Base-by-base conservation (phyloP, 805 yeast species). In the Myxozyma mucilagina region DNA sequence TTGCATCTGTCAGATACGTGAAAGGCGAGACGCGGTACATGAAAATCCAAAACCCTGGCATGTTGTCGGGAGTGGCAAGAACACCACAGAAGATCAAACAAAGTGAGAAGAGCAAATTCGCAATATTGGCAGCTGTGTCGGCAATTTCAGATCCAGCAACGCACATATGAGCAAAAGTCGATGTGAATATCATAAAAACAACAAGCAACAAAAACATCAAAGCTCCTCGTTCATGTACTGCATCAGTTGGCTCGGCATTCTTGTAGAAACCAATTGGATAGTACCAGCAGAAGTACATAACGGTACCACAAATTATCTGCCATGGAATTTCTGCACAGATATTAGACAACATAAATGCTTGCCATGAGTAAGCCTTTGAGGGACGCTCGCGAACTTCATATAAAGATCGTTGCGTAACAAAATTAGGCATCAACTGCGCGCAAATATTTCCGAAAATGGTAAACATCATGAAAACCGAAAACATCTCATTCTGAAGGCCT, bases 31-130 rank as follows among this genome's bases (percentile, higher is more conserved):
- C 80, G 67, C 87, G 81, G 82, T 87, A 86, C 91, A 89, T 87
- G 72, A 87, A 89, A 47, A 82, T 84, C 96, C 96, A 89, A 77
- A 89, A 89, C 0, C 90, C 85, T 11, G 96, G 94, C 86, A 88
- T 80, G 53, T 78, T 73, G 2, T 65, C 43, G 4, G 76, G 76
- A 11, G 84, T 81, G 66, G 84, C 89, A 58, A 85, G 76, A 55
- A 87, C 87, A 77, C 91, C 90, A 73, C 89, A 81, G 77, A 88
- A 87, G 18, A 85, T 77, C 57, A 87, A 79, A 67, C 82, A 73
- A 69, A 87, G 81, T 41, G 87, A 77, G 72, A 83, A 81, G 62
- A 81, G 73, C 67, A 87, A 51, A 47, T 64, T 67, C 10, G 63
- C 35, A 11, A 67, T 16, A 47, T 63, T 56, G n/a, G 68, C 70